These are phyloP conservation scores for Cyberlindnera subsufficiens DNA, from an alignment of 805 yeast genomes.

Conservation along the genomic window DNA sequence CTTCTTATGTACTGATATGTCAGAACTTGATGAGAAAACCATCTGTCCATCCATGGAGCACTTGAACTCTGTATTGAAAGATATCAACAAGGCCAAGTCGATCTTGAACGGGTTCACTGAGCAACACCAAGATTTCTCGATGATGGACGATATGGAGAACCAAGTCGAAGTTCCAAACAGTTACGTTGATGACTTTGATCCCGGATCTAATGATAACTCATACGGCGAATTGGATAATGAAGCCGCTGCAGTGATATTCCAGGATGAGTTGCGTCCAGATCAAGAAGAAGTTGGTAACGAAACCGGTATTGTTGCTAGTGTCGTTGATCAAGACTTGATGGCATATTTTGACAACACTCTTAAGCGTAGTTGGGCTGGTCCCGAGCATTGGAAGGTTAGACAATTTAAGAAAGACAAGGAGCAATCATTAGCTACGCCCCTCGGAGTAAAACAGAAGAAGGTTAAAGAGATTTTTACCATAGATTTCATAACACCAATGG, in stretches of 20 bases:
- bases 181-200: slow-evolving; percentile 15
- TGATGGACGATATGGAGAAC: slow-evolving; percentile 13
- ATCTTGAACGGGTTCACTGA: slow-evolving; percentile 11
- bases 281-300: slow-evolving; percentile 16
- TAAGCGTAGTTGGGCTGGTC: slow-evolving; percentile 79
- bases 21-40: slow-evolving; percentile 24
- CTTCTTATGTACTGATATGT: slow-evolving; percentile 24
- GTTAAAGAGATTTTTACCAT: slow-evolving; percentile 33
- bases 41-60: slow-evolving; percentile 72
- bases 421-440: background rate
- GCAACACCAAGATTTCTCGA: slow-evolving; percentile 14
- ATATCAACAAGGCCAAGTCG: slow-evolving; percentile 30
- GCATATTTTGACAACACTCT: slow-evolving; percentile 76
- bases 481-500: slow-evolving; percentile 35
- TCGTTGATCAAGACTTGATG: slow-evolving; percentile 59
- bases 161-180: slow-evolving; percentile 20
- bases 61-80: slow-evolving; percentile 43
- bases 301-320: slow-evolving; percentile 22
- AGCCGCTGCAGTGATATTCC: slow-evolving; percentile 18
- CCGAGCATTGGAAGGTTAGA: slow-evolving; percentile 85
- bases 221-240: slow-evolving; percentile 20
- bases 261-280: slow-evolving; percentile 13
- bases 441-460: slow-evolving; percentile 19
- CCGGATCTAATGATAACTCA: slow-evolving; percentile 16
- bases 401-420: slow-evolving; percentile 39